phyloP scores from a whole-genome alignment of 2,329 filamentous ascomycete genomes.

The Verticillium zaregamsianum region DNA sequence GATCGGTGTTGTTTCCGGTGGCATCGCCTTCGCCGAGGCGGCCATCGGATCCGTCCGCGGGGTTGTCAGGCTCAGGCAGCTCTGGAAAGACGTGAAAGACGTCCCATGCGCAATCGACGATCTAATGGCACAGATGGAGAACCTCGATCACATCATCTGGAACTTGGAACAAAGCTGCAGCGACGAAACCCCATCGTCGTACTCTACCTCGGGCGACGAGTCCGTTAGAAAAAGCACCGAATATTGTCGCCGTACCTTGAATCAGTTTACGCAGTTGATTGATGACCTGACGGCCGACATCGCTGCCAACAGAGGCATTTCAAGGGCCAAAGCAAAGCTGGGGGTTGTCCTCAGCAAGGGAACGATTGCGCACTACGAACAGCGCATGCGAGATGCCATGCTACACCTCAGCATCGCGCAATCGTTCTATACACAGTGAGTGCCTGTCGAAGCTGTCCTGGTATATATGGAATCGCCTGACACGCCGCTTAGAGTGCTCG shows the following conservation, averaged over 20 bases:
- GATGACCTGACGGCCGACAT: neutral
- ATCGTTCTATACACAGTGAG: neutral
- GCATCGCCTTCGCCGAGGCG: neutral
- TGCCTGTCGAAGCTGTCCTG: neutral
- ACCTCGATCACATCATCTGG: neutral
- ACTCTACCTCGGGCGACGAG: neutral
- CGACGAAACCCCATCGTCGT: too few relatives aligned
- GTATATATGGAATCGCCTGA: neutral
- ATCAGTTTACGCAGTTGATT: neutral
- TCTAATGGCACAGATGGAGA: neutral
- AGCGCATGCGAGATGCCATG: neutral
- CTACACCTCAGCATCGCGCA: neutral
- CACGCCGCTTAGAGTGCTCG: neutral
- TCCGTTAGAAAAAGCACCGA: neutral
- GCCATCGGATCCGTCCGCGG: neutral
- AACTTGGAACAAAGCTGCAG: neutral
- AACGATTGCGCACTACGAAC: neutral
- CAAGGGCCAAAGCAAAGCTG: neutral
- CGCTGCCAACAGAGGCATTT: neutral
- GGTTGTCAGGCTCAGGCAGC: neutral
- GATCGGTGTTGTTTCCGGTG: neutral
- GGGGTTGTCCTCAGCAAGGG: neutral
- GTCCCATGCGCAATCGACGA: neutral
- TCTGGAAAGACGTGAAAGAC: neutral
- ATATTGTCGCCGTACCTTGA: neutral